Evolutionary conservation across 805 yeast species (phyloP), one percentile per base, ranked within the genome.

Genomic region (Danielia oregonensis): DNA sequence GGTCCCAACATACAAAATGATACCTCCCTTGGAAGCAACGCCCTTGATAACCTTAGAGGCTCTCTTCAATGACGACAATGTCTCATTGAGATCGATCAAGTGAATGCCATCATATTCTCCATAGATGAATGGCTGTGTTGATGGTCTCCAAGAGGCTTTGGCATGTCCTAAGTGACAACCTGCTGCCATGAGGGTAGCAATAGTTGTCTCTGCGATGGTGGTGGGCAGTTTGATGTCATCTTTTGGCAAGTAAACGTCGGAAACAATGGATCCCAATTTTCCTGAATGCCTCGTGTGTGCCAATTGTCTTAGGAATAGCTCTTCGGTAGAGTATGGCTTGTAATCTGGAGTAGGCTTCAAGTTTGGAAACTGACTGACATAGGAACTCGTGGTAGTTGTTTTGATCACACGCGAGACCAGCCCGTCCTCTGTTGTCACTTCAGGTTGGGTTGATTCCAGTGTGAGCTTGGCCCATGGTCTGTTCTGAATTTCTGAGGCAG

Each of bases 111-210:
- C 81, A 51, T 93, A 87, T 44, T 76, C 82, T 36, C 97, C 98
- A 53, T 82, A 82, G 29, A 91, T 74, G 57, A 72, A 93, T 8
- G 94, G 89, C 59, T 88, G 91, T 33, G 89, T 86, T 17, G 83
- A 73, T 7, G 88, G 79, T 48, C 94, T 78, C 77, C 81, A 83
- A 42, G 82, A 67, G 3, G 82, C 68, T 23, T 78, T 82, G n/a
- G 95, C 74, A 49, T 91, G 97, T 18, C 98, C 98, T 47, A 93
- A 67, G 59, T 93, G 98, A 29, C 91, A 91, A 33, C 96, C 97
- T 0, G 97, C 86, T 3, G 96, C 91, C 59, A 91, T 58, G 34
- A 93, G 70, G 37, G 78, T 78, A 19, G 86, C 67, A 24, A 88
- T 67, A 2, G 91, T 72, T 9, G 86, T 55, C 37, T 84, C 76